Base-by-base conservation (phyloP, 164 flowering plant species). In the Stephania japonica region DNA sequence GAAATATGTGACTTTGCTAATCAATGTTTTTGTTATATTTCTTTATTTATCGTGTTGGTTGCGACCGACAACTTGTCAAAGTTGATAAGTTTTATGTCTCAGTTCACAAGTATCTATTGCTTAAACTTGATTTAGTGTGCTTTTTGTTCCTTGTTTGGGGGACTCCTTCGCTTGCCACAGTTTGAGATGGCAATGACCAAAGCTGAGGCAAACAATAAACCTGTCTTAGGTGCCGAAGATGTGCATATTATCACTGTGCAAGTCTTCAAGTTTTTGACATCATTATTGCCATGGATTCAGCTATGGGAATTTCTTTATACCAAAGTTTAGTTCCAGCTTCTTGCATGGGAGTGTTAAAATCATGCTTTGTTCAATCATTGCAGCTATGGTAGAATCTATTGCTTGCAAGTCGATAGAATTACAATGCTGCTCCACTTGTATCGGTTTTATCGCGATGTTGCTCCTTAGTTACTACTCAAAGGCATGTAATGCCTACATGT, bases 321-420 rank as follows among this genome's bases (percentile, higher is more conserved):
- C 38, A 16, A 38, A 64, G 26, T 38, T 73, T 9, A 53, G 42
- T 13, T 8, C 50, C 7, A 21, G 56, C 11, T 42, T 38, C 72
- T 21, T 64, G 23, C 67, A 13, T 21, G 24, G 16, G 61, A 41
- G 24, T 63, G 26, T 56, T 47, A 19, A 69, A 49, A 50, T 64
- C 44, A 47, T 6, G 32, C 47, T 44, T 21, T 78, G 72, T 42
- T 70, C 32, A 41, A 72, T 67, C 26, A 73, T 78, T 4, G 56
- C 92, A 93, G 99, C 68, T 96, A 96, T 87, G 98, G 98, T 68
- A 87, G 98, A 80, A 90, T 96, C 81, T 96, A 96, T 77, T 93
- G 97, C 86, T 78, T 93, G 78, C 99, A 96, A 87, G 90, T 93
- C 76, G 99, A 93, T 81, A 86, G 85, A 78, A 82, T 89, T 72